Base-by-base conservation (phyloP, 129 eudicot species). In the Escallonia rubra region DNA sequence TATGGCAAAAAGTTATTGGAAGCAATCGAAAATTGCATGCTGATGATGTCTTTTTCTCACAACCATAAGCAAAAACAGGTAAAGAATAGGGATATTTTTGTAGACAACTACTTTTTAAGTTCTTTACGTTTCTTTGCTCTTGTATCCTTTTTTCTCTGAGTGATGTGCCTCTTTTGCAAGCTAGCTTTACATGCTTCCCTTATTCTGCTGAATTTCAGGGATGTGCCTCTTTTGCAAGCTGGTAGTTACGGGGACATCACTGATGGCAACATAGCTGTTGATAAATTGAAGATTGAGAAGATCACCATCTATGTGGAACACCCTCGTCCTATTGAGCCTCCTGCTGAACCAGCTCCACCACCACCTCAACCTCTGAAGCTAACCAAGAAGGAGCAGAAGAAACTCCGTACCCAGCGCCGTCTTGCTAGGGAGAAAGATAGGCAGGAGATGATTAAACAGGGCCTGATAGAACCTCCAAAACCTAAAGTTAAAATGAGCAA, bases 401-500 rank as follows among this genome's bases (percentile, higher is more conserved):
- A 93, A 50, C 90, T 93, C 12, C 91, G 96, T 23, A 93, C 96
- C 2, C 98, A 93, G 64, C 78, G 95, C 3, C 88, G 98, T 3
- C 72, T 89, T 47, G 98, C 98, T 4, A 82, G 69, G 42, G 98
- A 93, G 78, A 93, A 89, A 61, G 91, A 93, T 43, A 76, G 86
- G 56, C 98, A 89, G 79, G 96, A 93, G 81, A 93, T 93, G 98
- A 93, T 93, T 57, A 70, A 90, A 64, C 95, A 86, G 76, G 98
- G 96, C 56, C 80, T 93, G 38, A 16, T 93, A 6, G 96, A 93
- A 75, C 98, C 98, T 8, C 98, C 98, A 2, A 93, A 93, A 71
- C 86, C 98, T 0, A 93, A 93, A 78, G 96, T 93, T 60, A 93
- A 93, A 76, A 89, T 93, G 98, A 93, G 98, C 88, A 93, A 93